phyloP scores from a whole-genome alignment of 345 rosid genomes.

The Kandelia obovata region DNA sequence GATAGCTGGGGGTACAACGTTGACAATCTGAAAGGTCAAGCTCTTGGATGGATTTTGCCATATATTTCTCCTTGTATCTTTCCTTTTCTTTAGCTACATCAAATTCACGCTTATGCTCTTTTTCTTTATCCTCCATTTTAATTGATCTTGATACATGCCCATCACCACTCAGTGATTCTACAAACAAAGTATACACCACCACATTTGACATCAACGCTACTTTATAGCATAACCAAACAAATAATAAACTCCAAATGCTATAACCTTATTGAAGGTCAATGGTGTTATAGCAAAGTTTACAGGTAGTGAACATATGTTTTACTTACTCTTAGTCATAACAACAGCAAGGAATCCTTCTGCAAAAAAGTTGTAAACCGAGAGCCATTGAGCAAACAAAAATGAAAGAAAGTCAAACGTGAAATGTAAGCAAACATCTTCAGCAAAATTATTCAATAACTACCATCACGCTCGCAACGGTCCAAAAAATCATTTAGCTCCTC shows the following conservation, averaged over 20 bases:
- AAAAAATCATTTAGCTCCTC: conserved; percentile 83
- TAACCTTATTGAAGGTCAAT: background rate
- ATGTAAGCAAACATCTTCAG: conserved; percentile 20
- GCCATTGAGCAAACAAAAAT: conserved; percentile 17
- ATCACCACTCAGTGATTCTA: conserved; percentile 66
- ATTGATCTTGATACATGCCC: conserved; percentile 50
- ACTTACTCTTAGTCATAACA: conserved; percentile 90
- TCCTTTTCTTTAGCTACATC: conserved; percentile 75
- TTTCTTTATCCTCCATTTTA: conserved; percentile 66
- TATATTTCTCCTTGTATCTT: conserved; percentile 71
- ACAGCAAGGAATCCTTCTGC: conserved; percentile 96
- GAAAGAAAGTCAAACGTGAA: conserved; percentile 1
- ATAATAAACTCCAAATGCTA: background rate
- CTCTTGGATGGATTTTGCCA: conserved; percentile 88
- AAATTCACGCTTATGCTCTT: conserved; percentile 61
- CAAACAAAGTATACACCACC: conserved; percentile 28
- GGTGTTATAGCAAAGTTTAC: background rate
- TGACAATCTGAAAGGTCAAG: conserved; percentile 88
- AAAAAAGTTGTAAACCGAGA: conserved; percentile 30
- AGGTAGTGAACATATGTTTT: background rate
- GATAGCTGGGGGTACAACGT: conserved; percentile 93
- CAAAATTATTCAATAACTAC: conserved; percentile 37
- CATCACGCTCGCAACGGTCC: conserved; percentile 86
- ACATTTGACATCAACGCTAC: background rate
- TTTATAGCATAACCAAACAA: background rate